Conservation (phyloP, 2,329 filamentous ascomycete genomes). For the Ceratocystis alfenasii region DNA sequence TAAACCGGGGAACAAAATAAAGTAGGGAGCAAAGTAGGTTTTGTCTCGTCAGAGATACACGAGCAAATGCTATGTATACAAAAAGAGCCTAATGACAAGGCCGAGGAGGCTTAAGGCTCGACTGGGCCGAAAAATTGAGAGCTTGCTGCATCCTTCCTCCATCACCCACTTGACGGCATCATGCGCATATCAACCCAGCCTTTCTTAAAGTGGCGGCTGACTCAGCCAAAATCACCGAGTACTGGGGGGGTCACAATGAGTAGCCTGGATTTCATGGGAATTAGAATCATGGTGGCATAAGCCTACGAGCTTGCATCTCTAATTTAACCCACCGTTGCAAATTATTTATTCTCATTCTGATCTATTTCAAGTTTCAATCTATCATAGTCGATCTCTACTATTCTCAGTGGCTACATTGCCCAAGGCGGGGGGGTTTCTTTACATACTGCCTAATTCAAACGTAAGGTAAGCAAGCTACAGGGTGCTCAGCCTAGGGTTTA, state of each 20-base stretch:
- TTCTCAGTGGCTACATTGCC: not conserved
- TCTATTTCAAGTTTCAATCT: not conserved
- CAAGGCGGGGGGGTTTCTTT: not conserved
- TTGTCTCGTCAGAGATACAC: constrained; percentile 4
- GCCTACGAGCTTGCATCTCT: not conserved
- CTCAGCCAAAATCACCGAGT: constrained; percentile 6
- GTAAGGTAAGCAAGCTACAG: not conserved
- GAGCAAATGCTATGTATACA: not conserved
- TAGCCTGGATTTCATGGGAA: not conserved
- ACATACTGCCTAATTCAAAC: not conserved
- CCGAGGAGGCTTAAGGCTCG: constrained; percentile 19
- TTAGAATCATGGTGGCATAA: not conserved
- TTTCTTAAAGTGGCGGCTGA: constrained; percentile 20
- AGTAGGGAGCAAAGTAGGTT: not conserved
- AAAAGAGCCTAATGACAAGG: constrained; percentile 18
- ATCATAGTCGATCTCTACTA: not conserved
- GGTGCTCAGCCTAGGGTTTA: constrained; percentile 11
- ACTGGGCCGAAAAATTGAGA: constrained; percentile 22
- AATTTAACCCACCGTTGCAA: not conserved
- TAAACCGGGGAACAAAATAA: not conserved
- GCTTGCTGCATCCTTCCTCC: constrained; percentile 19
- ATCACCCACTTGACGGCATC: constrained; percentile 16
- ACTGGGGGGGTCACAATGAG: not conserved
- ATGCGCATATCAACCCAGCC: constrained; percentile 15
- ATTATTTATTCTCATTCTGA: not conserved